These are phyloP conservation scores for Mycena latifolia DNA, from an alignment of 768 basidiomycete genomes.

Conservation along the genomic window DNA sequence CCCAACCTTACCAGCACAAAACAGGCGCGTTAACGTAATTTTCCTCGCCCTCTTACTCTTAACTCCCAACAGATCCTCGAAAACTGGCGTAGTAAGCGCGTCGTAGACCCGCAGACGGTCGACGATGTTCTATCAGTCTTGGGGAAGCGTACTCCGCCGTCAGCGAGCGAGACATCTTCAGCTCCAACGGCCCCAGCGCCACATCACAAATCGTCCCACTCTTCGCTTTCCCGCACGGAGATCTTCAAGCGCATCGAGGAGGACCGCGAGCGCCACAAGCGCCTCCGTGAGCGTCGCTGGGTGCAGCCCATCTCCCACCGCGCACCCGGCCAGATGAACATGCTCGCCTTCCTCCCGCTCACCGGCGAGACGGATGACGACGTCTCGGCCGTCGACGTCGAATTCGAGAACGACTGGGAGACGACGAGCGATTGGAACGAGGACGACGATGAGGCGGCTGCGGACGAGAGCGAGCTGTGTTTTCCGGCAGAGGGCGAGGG, in stretches of 20 bases:
- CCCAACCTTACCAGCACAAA: constrained; percentile 90
- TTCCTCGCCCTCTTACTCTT: background rate
- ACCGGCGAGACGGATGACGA: constrained; percentile 66
- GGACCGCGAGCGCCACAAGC: constrained; percentile 92
- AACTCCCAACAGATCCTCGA: constrained; percentile 78
- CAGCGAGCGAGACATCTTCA: constrained; percentile 39
- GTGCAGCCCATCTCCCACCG: constrained; percentile 81
- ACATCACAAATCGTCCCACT: constrained; percentile 37
- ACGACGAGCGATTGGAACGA: constrained; percentile 93
- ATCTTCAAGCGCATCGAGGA: constrained; percentile 91
- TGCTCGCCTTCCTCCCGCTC: constrained; percentile 73
- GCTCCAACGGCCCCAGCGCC: constrained; percentile 35
- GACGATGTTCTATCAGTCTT: constrained; percentile 76
- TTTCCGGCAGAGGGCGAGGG: constrained; percentile 65
- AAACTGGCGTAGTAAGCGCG: constrained; percentile 88
- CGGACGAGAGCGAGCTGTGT: constrained; percentile 79
- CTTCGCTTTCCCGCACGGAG: constrained; percentile 69
- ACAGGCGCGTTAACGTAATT: constrained; percentile 66
- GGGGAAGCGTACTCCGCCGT: constrained; percentile 53
- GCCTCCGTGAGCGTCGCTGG: constrained; percentile 92
- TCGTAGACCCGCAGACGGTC: constrained; percentile 83
- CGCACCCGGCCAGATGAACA: constrained; percentile 55
- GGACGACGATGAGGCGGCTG: constrained; percentile 83
- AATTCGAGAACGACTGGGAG: constrained; percentile 93
- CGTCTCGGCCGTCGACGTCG: constrained; percentile 79